Evolutionary conservation across 2,329 filamentous ascomycete species (phyloP).

Genomic region (Aureobasidium sp.): DNA sequence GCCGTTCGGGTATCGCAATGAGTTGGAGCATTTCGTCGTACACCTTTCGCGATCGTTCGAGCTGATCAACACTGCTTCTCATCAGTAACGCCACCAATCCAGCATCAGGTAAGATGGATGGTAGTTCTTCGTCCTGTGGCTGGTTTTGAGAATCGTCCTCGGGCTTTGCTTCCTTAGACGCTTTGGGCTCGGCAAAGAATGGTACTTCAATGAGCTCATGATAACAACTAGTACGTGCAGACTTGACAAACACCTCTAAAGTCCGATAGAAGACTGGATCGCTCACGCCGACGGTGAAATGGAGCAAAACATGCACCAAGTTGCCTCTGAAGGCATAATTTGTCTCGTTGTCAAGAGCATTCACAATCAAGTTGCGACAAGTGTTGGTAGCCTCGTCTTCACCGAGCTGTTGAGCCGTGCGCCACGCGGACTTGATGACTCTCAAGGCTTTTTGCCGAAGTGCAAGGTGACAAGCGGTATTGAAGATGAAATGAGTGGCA

Average conservation of each 20-base stretch:
- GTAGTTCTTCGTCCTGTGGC: neutral
- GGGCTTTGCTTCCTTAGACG: neutral
- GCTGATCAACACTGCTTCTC: slow-evolving; percentile 16
- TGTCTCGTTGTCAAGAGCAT: slow-evolving; percentile 6
- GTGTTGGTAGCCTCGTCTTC: slow-evolving; percentile 6
- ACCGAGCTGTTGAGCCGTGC: slow-evolving; percentile 9
- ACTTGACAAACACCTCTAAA: neutral
- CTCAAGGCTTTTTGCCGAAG: slow-evolving; percentile 7
- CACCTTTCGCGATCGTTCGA: slow-evolving; percentile 6
- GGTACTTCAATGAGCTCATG: slow-evolving; percentile 4
- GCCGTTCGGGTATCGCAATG: slow-evolving; percentile 26
- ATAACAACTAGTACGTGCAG: neutral
- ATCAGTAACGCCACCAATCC: slow-evolving; percentile 17
- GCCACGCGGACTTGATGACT: slow-evolving; percentile 10
- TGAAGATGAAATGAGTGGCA: slow-evolving; percentile 3
- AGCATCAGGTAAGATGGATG: slow-evolving; percentile 11
- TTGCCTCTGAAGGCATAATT: slow-evolving; percentile 10
- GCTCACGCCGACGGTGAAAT: neutral
- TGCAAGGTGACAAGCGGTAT: neutral
- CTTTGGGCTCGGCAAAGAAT: neutral
- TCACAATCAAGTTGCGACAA: slow-evolving; percentile 3
- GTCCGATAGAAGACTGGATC: slow-evolving; percentile 4
- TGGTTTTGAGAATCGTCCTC: neutral
- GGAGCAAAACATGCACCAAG: slow-evolving; percentile 5
- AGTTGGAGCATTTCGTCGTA: slow-evolving; percentile 26